Evolutionary conservation across 202 grass and related monocot species (phyloP).

Genomic region (Panicum virgatum): DNA sequence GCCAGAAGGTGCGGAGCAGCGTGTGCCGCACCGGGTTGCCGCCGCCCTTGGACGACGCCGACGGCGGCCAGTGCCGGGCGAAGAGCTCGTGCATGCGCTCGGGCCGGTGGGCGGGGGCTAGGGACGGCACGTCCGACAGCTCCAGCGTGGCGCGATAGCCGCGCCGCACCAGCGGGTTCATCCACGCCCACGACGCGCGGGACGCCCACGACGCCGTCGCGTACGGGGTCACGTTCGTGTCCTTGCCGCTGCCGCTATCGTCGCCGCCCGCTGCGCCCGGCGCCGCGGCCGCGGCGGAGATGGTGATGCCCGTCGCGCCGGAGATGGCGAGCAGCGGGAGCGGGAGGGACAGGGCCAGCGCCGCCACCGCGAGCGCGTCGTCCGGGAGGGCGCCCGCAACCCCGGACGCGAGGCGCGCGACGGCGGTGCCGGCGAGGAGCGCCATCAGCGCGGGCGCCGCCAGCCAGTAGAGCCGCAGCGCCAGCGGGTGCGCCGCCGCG

Average conservation of each 20-base stretch:
- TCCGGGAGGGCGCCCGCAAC: conserved; percentile 23
- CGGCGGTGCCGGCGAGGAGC: conserved; percentile 55
- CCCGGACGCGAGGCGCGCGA: conserved; percentile 43
- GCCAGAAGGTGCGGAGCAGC: conserved; percentile 76
- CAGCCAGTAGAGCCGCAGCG: conserved; percentile 77
- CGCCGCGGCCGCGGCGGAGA: too few species aligned
- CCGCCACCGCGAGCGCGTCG: conserved; percentile 51
- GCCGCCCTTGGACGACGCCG: too few species aligned
- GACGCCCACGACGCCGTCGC: conserved; percentile 56
- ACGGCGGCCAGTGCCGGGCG: conserved; percentile 52
- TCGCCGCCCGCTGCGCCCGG: too few species aligned
- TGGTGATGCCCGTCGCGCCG: conserved; percentile 47
- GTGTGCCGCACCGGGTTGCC: conserved; percentile 62
- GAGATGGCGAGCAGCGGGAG: conserved; percentile 49
- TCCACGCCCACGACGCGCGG: conserved; percentile 70
- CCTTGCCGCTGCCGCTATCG: too few species aligned
- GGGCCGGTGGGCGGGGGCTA: conserved; percentile 57
- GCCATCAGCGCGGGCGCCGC: conserved; percentile 44
- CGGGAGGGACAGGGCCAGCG: conserved; percentile 52
- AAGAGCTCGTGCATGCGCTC: conserved; percentile 77
- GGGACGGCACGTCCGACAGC: conserved; percentile 64
- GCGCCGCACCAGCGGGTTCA: conserved; percentile 79
- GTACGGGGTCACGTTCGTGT: conserved; percentile 61
- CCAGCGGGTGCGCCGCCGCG: conserved; percentile 51
- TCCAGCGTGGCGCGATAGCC: conserved; percentile 56